Base-by-base conservation (phyloP, 2,329 filamentous ascomycete genomes). In the Torrubiella hemipterigena region DNA sequence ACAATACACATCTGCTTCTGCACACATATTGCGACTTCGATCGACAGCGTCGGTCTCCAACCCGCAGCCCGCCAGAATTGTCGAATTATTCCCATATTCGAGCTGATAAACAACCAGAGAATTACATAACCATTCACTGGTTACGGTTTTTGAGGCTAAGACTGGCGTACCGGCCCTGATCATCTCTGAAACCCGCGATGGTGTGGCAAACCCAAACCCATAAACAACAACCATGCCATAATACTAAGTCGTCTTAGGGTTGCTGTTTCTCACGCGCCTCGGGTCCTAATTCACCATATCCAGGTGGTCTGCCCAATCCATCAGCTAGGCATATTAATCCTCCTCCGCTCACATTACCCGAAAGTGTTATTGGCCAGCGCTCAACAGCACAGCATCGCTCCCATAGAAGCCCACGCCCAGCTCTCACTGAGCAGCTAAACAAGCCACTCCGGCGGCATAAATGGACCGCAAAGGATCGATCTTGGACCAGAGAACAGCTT, bases 401-500 rank as follows among this genome's bases (percentile, higher is more conserved):
- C 29, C 35, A 28, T 31, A 36, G 34, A 24, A 44, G 26, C 35
- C 47, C 38, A 19, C 51, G 49, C 29, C 57, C 51, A 26, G 62
- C 67, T 3, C 60, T 77, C 6, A 62, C 65, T 28, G 68, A 80
- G 45, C 78, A 81, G 48, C 79, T 81, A 48, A 81, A 84, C 46
- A 70, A 72, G 42, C 78, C 80, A 2, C 59, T 87, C 23, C 69
- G 69, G 27, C 65, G 64, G 1, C 78, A 81, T 43, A 57, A 67
- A 33, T 86, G 81, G 81, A 60, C 60, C 10, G 73, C 77, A 34
- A 68, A 66, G 38, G 64, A 67, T 32, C 71, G 71, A 14, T 55
- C 59, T 12, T 93, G 82, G 82, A 86, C 81, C 1, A 73, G 69
- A n/a, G 49, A 57, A 12, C 62, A 78, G 32, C 62, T 94, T 3